Evolutionary conservation across 2,329 filamentous ascomycete genomes (phyloP), one percentile per base, ranked within the genome.

Genomic region (Claviceps cyperi): DNA sequence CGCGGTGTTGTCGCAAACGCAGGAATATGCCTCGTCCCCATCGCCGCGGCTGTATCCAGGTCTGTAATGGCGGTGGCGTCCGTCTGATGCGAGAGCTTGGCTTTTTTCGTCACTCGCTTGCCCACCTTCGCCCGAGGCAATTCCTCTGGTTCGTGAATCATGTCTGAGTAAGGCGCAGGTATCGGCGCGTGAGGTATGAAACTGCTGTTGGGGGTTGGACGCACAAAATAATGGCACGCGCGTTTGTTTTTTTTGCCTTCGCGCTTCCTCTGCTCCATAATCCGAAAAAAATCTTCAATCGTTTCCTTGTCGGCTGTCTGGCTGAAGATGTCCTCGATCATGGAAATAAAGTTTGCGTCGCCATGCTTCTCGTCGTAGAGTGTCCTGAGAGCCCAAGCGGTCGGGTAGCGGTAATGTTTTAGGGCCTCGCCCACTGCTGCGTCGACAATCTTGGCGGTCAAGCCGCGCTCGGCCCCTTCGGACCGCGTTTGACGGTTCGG

Each of bases 301-400:
- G 76, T 75, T 38, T 73, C 70, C 38, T 64, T 58, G 54, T 75
- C 73, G n/a, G 78, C 77, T 17, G 71, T 75, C 58, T 80, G 76
- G 55, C 69, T 67, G 60, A 74, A 80, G 43, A 82, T 69, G 52
- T 75, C 71, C 61, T 78, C 74, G 44, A 82, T 65, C 69, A 81
- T 73, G 53, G 68, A 64, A 51, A 81, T 66, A 57, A 81, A 78
- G 37, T 66, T 65, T 15, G 69, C 63, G 55, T 80, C 70, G 39
- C 65, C 61, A 43, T 69, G 68, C 52, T 74, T 71, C 58, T 81
- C 76, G 55, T 82, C 77, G 61, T 79, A 82, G 52, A 81, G 67
- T 14, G 70, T 73, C 49, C 77, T 71, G 52, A 83, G 67, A 41
- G 79, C 78, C 67, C 73, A 82, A 2, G 79, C 80, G 8, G 78